Evolutionary conservation across 495 filamentous ascomycete species (phyloP).

Genomic region (Annulohypoxylon stygium): DNA sequence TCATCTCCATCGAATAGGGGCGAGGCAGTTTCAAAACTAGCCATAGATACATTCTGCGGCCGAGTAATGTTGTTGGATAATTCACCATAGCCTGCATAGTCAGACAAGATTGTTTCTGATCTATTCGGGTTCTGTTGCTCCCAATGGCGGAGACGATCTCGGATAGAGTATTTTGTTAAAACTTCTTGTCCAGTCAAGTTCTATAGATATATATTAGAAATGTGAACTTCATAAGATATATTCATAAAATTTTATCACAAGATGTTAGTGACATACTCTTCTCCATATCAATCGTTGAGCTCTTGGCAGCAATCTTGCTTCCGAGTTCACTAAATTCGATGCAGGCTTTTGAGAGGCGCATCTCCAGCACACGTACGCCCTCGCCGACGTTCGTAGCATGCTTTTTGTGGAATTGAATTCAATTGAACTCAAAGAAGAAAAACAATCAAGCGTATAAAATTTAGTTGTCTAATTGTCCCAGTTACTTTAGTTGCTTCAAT

Average conservation of each 20-base stretch:
- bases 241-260: neutral
- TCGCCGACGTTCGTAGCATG: conserved; percentile 45
- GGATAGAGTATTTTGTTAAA: conserved; percentile 50
- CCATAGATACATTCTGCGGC: conserved; percentile 48
- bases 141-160: conserved; percentile 69
- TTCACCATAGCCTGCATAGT: conserved; percentile 52
- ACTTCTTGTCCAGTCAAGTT: conserved; percentile 8
- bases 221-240: neutral
- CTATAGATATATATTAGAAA: conserved; percentile 32
- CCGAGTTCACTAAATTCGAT: conserved; percentile 20
- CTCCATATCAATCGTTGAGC: conserved; percentile 18
- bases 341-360: conserved; percentile 35
- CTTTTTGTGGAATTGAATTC: neutral
- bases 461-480: conserved; percentile 14
- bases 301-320: conserved; percentile 26
- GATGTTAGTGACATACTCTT: conserved; percentile 41
- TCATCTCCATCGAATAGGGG: conserved; percentile 56
- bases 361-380: conserved; percentile 50
- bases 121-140: conserved; percentile 60
- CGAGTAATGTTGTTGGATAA: conserved; percentile 49
- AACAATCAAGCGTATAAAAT: conserved; percentile 16
- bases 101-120: conserved; percentile 50
- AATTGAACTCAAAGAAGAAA: conserved; percentile 1
- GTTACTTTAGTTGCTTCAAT: no score
- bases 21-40: conserved; percentile 55